These are phyloP conservation scores for Sparassis latifolia DNA, from an alignment of 1,284 basidiomycete species.

Conservation along the genomic window DNA sequence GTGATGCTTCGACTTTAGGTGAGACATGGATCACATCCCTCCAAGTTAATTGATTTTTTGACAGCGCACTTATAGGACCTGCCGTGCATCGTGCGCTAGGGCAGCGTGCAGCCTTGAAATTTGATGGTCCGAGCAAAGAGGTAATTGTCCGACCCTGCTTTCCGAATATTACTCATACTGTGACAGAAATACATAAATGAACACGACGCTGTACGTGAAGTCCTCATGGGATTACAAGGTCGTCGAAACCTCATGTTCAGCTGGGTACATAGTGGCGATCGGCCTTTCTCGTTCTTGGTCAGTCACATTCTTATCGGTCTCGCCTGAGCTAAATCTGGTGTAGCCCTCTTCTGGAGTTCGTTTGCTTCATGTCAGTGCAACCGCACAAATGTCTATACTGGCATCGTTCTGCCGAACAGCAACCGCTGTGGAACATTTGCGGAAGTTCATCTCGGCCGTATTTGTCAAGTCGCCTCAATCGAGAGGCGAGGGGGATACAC, in stretches of 20 bases:
- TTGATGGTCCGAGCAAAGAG: constrained; percentile 27
- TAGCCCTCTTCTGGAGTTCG: constrained; percentile 51
- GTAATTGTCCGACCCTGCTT: constrained; percentile 13
- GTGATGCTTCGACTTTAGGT: constrained; percentile 67
- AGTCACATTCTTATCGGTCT: constrained; percentile 1
- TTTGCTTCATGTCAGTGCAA: constrained; percentile 57
- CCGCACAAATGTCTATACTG: constrained; percentile 59
- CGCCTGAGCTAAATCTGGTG: background rate
- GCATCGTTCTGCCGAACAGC: constrained; percentile 47
- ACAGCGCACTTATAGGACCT: constrained; percentile 34
- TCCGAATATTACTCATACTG: background rate
- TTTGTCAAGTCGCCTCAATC: constrained; percentile 25
- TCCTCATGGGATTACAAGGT: constrained; percentile 69
- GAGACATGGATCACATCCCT: constrained; percentile 3
- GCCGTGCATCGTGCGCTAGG: constrained; percentile 33
- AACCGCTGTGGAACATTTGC: constrained; percentile 53
- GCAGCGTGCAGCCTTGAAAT: constrained; percentile 19
- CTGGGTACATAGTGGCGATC: constrained; percentile 28
- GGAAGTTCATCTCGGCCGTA: constrained; percentile 48
- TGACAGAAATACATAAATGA: constrained; percentile 62
- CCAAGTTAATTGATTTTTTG: background rate
- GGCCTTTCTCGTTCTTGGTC: constrained; percentile 23
- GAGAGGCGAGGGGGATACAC: background rate
- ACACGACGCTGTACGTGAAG: constrained; percentile 65
- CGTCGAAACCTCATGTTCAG: constrained; percentile 52